Percentiles rank a stretch among this genome's conserved stretches.
Conservation (phyloP, 2,329 filamentous ascomycete genomes). For the Akanthomyces lecanii region DNA sequence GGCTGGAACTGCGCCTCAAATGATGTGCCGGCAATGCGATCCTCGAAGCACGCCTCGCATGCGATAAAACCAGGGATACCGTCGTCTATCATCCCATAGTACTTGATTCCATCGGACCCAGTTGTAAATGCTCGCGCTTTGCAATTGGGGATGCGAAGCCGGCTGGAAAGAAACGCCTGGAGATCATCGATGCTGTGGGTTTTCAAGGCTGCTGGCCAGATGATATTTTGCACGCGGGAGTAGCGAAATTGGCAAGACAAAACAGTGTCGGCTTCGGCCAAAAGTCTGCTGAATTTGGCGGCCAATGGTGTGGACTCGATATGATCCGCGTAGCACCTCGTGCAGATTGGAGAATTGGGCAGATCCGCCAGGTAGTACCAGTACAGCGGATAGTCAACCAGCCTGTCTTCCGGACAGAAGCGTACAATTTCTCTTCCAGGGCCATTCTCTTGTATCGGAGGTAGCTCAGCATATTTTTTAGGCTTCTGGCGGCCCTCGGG, state of each 20-base stretch:
- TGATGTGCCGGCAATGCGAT: slow-evolving; percentile 25
- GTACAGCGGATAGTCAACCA: slow-evolving; percentile 27
- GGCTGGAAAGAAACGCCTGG: slow-evolving; percentile 27
- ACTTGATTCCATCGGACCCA: slow-evolving; percentile 27
- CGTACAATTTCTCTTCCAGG: slow-evolving; percentile 23
- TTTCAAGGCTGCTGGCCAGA: slow-evolving; percentile 31
- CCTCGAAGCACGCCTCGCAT: slow-evolving; percentile 37
- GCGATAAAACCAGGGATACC: slow-evolving; percentile 32
- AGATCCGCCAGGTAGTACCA: slow-evolving; percentile 29
- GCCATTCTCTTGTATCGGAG: slow-evolving; percentile 22
- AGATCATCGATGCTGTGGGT: slow-evolving; percentile 25
- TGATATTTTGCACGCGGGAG: slow-evolving; percentile 30
- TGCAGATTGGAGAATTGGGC: slow-evolving; percentile 36
- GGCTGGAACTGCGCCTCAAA: slow-evolving; percentile 31
- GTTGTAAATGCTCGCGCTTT: slow-evolving; percentile 23
- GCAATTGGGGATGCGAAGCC: slow-evolving; percentile 27
- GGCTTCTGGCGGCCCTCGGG: not conserved
- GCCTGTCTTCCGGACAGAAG: slow-evolving; percentile 28
- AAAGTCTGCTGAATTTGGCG: slow-evolving; percentile 25
- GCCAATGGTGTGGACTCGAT: slow-evolving; percentile 30
- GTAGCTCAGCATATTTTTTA: not conserved
- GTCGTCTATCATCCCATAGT: slow-evolving; percentile 28
- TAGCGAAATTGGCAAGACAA: slow-evolving; percentile 30
- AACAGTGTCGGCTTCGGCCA: slow-evolving; percentile 24
- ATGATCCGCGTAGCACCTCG: slow-evolving; percentile 37